phyloP scores from a whole-genome alignment of 2,329 filamentous ascomycete species.

The Apiospora sp. region DNA sequence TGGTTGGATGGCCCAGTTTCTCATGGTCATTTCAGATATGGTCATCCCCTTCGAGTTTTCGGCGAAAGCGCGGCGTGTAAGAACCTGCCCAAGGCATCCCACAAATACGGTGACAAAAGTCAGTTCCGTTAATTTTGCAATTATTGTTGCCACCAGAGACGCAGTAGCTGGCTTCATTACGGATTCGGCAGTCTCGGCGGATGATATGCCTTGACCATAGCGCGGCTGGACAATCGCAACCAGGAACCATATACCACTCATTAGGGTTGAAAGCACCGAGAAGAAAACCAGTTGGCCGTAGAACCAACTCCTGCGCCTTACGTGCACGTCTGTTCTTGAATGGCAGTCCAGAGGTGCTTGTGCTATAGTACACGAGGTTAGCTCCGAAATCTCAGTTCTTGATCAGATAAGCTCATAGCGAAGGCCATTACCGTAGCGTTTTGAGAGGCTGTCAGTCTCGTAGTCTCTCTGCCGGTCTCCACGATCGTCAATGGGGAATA shows the following conservation, averaged over 20 bases:
- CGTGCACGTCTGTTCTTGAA: slow-evolving; percentile 40
- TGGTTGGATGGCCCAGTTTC: slow-evolving; percentile 75
- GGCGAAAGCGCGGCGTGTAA: slow-evolving; percentile 73
- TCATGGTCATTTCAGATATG: slow-evolving; percentile 80
- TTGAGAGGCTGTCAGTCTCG: slow-evolving; percentile 33
- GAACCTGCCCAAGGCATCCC: slow-evolving; percentile 75
- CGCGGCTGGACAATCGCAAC: slow-evolving; percentile 68
- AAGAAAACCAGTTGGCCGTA: slow-evolving; percentile 54
- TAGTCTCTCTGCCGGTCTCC: slow-evolving; percentile 31
- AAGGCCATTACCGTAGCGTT: slow-evolving; percentile 34
- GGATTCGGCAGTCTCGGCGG: slow-evolving; percentile 50
- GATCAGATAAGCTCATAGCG: neutral
- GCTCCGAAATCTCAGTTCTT: neutral
- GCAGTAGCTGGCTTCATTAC: slow-evolving; percentile 69
- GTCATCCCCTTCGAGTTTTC: slow-evolving; percentile 70
- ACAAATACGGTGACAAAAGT: slow-evolving; percentile 82
- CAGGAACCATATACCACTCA: slow-evolving; percentile 72
- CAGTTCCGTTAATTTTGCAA: slow-evolving; percentile 80
- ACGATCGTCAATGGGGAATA: slow-evolving; percentile 25
- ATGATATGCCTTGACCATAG: slow-evolving; percentile 66
- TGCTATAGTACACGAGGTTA: slow-evolving; percentile 31
- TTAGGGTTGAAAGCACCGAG: slow-evolving; percentile 68
- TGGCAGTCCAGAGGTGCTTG: slow-evolving; percentile 39
- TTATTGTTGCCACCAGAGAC: slow-evolving; percentile 69
- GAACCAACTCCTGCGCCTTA: slow-evolving; percentile 54